Base-by-base conservation (phyloP, 805 yeast species). In the Yarrowia bubula region DNA sequence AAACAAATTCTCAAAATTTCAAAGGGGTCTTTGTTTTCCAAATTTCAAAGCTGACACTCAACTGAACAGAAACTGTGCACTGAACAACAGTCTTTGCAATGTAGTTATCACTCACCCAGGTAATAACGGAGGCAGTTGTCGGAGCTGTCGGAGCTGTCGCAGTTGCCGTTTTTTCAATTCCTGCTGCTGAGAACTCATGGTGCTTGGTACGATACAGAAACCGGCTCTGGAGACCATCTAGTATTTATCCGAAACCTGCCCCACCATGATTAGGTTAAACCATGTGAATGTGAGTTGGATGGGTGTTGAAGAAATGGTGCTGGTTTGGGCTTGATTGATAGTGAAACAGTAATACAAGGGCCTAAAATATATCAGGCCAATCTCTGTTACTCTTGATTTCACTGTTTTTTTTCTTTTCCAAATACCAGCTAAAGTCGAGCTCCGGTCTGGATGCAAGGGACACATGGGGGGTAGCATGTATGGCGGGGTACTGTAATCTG, bases 401-500 rank as follows among this genome's bases (percentile, higher is more conserved):
- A 22, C 28, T 22, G 28, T 22, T 22, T 22, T 22, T 22, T 22
- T n/a, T n/a, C n/a, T n/a, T n/a, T n/a, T n/a, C n/a, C 28, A 22
- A 22, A 22, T 22, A 22, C 4, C 28, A 22, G 28, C 28, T 22
- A 22, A 22, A 5, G 28, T 22, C 5, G 28, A 22, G 28, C 28
- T 22, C 28, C 28, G 42, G n/a, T 10, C 41, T 35, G 11, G 55
- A 33, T 48, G 55, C 55, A 48, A 48, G 55, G 55, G 55, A 48
- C 55, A 17, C 31, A 10, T 28, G 35, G 18, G 18, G 48, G 31
- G 28, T n/a, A 22, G 28, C 35, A 32, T 32, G 51, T 10, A 48
- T 33, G 55, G 55, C 35, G 55, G 55, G 55, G 55, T 48, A 47
- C n/a, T 9, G 14, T n/a, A 46, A 46, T 46, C 38, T 46, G 51